A percentile compares a stretch with the other conserved stretches of the same genome.
Conservation (phyloP, 208 protist genomes). For the Trypanosoma avium region DNA sequence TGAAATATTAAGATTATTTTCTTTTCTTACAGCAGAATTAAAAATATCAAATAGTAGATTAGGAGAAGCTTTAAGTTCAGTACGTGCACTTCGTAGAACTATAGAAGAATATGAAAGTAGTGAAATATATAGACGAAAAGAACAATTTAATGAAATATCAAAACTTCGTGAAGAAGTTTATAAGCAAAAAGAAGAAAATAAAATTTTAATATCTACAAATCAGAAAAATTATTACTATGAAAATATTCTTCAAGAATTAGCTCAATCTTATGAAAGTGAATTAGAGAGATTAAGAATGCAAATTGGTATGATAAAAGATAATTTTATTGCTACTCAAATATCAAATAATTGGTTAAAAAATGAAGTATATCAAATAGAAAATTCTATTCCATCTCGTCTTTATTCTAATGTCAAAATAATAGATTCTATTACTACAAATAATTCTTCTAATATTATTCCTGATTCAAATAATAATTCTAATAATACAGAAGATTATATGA, state of each 20-base stretch:
- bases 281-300: conserved; percentile 5
- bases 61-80: background rate
- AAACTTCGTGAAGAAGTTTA: conserved; percentile 5
- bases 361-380: conserved; percentile 4
- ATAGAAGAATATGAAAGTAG: conserved; percentile 3
- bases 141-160: background rate
- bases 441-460: background rate
- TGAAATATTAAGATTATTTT: background rate
- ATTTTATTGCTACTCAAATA: conserved; percentile 7
- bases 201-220: background rate
- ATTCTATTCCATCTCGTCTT: background rate
- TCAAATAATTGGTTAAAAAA: conserved; percentile 10
- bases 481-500: background rate
- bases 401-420: background rate
- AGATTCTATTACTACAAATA: background rate
- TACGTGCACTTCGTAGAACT: conserved; percentile 1
- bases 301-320: conserved; percentile 11
- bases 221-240: background rate
- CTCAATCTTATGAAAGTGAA: conserved; percentile 13
- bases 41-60: background rate
- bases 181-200: conserved; percentile 9
- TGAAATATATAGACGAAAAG: background rate
- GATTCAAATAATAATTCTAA: background rate
- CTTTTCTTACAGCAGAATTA: background rate
- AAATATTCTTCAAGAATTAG: conserved; percentile 1